Conservation (phyloP, 345 rosid genomes). For the Hibiscus trionum region DNA sequence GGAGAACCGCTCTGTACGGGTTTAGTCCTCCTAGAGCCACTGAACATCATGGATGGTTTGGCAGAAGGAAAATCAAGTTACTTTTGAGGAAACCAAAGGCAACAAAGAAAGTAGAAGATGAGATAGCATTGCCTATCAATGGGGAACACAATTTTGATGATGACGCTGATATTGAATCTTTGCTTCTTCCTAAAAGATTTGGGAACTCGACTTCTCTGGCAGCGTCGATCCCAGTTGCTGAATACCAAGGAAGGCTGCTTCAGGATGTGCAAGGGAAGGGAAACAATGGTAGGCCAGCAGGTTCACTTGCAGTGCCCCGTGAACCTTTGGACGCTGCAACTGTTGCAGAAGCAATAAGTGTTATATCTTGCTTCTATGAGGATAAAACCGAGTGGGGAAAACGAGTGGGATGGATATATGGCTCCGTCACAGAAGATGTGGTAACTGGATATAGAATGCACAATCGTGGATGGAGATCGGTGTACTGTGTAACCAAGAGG, state of each 20-base stretch:
- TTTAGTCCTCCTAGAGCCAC: slow-evolving; percentile 72
- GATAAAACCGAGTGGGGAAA: slow-evolving; percentile 81
- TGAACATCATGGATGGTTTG: slow-evolving; percentile 69
- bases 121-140: slow-evolving; percentile 33
- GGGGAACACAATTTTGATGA: slow-evolving; percentile 39
- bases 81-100: slow-evolving; percentile 41
- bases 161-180: slow-evolving; percentile 62
- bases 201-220: slow-evolving; percentile 58
- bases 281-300: slow-evolving; percentile 59
- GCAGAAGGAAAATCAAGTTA: slow-evolving; percentile 53
- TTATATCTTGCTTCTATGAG: slow-evolving; percentile 73
- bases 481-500: slow-evolving; percentile 66
- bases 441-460: slow-evolving; percentile 81
- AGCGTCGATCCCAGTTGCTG: slow-evolving; percentile 18
- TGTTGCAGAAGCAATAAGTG: slow-evolving; percentile 71
- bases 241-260: slow-evolving; percentile 16
- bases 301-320: slow-evolving; percentile 70
- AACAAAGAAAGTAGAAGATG: slow-evolving; percentile 48
- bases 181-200: slow-evolving; percentile 57
- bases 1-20: slow-evolving; percentile 56
- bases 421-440: slow-evolving; percentile 78
- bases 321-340: slow-evolving; percentile 82
- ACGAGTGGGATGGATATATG: slow-evolving; percentile 80
- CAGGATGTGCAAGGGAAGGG: slow-evolving; percentile 59
- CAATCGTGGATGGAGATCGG: slow-evolving; percentile 79